Base-by-base conservation (phyloP, 495 filamentous ascomycete species). In the Neurospora sp. region DNA sequence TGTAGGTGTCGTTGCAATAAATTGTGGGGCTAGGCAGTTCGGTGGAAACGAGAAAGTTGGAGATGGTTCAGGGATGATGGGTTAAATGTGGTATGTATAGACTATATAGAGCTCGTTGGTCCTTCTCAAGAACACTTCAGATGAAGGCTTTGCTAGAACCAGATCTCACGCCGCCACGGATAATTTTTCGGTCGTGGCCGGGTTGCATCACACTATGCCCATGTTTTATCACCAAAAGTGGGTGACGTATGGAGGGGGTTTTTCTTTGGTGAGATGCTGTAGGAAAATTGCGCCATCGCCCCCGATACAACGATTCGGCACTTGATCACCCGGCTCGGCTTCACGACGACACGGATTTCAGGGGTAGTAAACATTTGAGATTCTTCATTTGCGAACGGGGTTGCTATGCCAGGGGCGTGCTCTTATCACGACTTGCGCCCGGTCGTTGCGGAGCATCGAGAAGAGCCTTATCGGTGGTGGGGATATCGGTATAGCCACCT, bases 231-330 rank as follows among this genome's bases (percentile, higher is more conserved):
- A 59, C 22, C 20, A 59, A 59, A 47, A 27, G 47, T 27, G 53
- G 27, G 53, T 65, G 53, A 65, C 53, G 53, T 65, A 65, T 65
- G 53, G 53, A 65, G 53, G 53, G 14, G 14, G 14, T 18, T 65
- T 65, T 65, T 35, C 14, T 65, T 65, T 65, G 22, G 53, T 65
- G 53, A 65, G 53, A 65, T 65, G 53, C 37, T 68, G 42, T 53
- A 40, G 8, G 70, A 37, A 37, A 74, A 72, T 71, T 71, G 70
- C 70, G 70, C 70, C 70, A 71, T 71, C 70, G 70, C 20, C 53
- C 27, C 53, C 53, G 53, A 65, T 65, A 65, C 31, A 65, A 65
- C 53, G 53, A 65, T 65, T 65, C 27, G 53, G 53, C 53, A 65
- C 53, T 65, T 65, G 27, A 35, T 65, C 53, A 16, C 53, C 53